Conservation (phyloP, 257 asterid species). For the Agastache rugosa region DNA sequence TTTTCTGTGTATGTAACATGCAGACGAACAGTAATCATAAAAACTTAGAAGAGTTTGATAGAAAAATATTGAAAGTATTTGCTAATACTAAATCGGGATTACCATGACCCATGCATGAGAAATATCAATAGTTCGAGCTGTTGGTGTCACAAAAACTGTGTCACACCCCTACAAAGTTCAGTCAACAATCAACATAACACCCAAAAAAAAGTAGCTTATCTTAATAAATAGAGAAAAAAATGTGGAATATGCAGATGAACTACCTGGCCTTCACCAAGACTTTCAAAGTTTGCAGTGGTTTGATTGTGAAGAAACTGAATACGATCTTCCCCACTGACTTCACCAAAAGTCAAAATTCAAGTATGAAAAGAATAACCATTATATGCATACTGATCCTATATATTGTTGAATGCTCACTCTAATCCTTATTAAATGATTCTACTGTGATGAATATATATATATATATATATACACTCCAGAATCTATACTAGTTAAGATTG, state of each 20-base stretch:
- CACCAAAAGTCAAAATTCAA: constrained; percentile 42
- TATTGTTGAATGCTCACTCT: neutral
- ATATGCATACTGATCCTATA: constrained; percentile 1
- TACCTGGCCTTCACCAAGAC: constrained; percentile 92
- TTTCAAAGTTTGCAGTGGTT: constrained; percentile 92
- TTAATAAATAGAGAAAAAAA: constrained; percentile 9
- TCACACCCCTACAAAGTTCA: constrained; percentile 79
- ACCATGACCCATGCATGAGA: constrained; percentile 96
- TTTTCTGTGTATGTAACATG: constrained; percentile 69
- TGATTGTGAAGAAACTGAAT: constrained; percentile 94
- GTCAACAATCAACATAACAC: constrained; percentile 12
- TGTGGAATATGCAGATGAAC: constrained; percentile 34
- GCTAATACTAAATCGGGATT: constrained; percentile 38
- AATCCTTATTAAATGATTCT: neutral
- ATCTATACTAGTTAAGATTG: neutral
- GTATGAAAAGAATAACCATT: constrained; percentile 31
- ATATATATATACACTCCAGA: no score
- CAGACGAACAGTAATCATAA: constrained; percentile 20
- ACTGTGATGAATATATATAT: neutral
- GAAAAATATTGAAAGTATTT: constrained; percentile 26
- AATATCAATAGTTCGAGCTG: constrained; percentile 95
- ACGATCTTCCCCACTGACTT: constrained; percentile 96
- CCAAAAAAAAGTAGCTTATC: constrained; percentile 15
- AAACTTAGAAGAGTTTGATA: constrained; percentile 22
- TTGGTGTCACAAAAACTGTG: constrained; percentile 93